Evolutionary conservation across 345 rosid genomes (phyloP), one percentile per base, ranked within the genome.

Genomic region (Ceriops zippeliana): DNA sequence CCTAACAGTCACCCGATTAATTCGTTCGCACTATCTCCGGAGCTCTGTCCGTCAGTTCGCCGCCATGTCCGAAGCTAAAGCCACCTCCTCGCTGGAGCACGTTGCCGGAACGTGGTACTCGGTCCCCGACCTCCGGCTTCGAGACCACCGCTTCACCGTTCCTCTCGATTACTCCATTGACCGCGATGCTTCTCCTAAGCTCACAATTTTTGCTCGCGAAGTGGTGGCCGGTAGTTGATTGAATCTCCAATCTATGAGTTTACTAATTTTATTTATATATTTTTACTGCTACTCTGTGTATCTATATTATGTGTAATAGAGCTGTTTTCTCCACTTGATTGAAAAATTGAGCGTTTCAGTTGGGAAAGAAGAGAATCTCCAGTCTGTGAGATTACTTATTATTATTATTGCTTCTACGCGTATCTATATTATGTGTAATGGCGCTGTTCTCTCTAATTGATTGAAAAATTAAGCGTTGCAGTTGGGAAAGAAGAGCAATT

Each of bases 171-270:
- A 93, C 73, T 78, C 89, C 9, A 38, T 67, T 22, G 52, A 73
- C 67, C 72, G 63, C 28, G 67, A 52, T 61, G 63, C 61, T 68
- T 84, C 85, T 62, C 81, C 83, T 27, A 87, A 73, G 76, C 88
- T 93, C 70, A 77, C 93, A 13, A 61, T 89, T 70, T 91, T 91
- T 38, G 96, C 88, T 77, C 89, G 97, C 24, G 97, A 93, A 82
- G 82, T 90, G 74, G 93, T 89, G 13, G 80, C 88, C 3, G 97
- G 98, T 89, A 86, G 22, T 65, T 21, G 4, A 1, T 65, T 71
- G 15, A 42, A 62, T 22, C 46, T 30, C 37, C 24, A 31, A 61
- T 63, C 31, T 22, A 17, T 59, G 49, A 42, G 17, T 3, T 0
- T 42, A 42, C 49, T 42, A 38, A 38, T 38, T 13, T 42, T 42